These are phyloP conservation scores for Candida vaughaniae DNA, from an alignment of 805 yeast genomes.

Conservation along the genomic window DNA sequence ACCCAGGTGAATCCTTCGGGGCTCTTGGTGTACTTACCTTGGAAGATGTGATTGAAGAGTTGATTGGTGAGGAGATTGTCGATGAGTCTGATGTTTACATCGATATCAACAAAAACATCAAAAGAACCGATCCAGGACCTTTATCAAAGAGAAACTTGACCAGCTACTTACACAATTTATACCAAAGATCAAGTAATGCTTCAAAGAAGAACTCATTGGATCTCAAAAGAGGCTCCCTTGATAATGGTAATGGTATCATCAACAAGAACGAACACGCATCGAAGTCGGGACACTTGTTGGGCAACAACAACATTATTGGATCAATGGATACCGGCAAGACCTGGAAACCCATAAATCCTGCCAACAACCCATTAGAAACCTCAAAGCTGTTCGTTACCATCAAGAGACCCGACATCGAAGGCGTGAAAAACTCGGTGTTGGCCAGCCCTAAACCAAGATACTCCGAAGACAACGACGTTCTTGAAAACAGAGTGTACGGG, in stretches of 20 bases:
- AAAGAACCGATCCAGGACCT: constrained; percentile 75
- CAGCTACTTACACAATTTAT: constrained; percentile 63
- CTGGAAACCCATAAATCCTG: constrained; percentile 62
- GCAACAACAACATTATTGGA: constrained; percentile 10
- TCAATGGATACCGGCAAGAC: constrained; percentile 19
- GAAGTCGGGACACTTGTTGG: constrained; percentile 2
- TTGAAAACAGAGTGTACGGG: constrained; percentile 21
- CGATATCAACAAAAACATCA: constrained; percentile 85
- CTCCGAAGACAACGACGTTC: constrained; percentile 3
- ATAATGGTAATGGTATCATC: constrained; percentile 4
- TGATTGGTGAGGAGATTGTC: constrained; percentile 96
- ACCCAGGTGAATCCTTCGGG: constrained; percentile 81
- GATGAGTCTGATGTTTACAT: constrained; percentile 94
- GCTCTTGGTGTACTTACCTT: constrained; percentile 89
- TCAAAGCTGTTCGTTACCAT: constrained; percentile 66
- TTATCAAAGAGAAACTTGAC: constrained; percentile 67
- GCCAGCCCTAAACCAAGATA: constrained; percentile 17
- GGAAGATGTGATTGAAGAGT: constrained; percentile 97
- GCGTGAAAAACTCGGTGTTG: constrained; percentile 19
- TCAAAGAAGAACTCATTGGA: constrained; percentile 47
- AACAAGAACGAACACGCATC: not conserved
- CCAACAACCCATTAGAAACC: constrained; percentile 67
- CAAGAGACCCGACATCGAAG: constrained; percentile 48
- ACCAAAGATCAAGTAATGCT: constrained; percentile 28
- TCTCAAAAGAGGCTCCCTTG: constrained; percentile 7